Evolutionary conservation across 305 asterid genomes (phyloP), one percentile per base, ranked within the genome.

Genomic region (Coffea humblotiana): DNA sequence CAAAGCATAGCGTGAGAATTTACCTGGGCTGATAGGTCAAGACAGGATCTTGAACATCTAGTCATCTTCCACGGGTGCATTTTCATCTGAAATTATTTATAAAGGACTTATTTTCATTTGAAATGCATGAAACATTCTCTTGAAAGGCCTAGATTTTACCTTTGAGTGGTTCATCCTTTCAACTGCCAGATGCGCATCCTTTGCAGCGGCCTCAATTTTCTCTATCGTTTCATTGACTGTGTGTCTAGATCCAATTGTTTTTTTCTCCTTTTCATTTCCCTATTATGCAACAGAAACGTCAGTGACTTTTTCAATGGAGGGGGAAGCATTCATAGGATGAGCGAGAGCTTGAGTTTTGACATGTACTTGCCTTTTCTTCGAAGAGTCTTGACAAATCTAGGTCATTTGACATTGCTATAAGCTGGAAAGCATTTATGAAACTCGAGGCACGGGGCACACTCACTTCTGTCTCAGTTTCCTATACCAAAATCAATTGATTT

Each of bases 351-450:
- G n/a, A 19, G 66, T 54, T 73, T 21, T 48, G 9, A 77, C 4
- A 11, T 40, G 2, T 7, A 35, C 72, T 71, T 71, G 72, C 87
- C 83, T 84, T 40, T 82, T 84, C 81, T 61, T 84, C 83, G 37
- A 81, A 84, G 40, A 81, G 83, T 11, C 85, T 25, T 3, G 83
- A 82, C 79, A 82, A 79, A 72, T 84, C 87, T 21, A 84, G 81
- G 85, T 84, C 85, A 69, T 56, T 83, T 21, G 87, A 84, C 79
- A 71, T 81, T 61, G 84, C 87, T 77, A 84, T 84, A 65, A 84
- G 84, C 80, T 54, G 79, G 76, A 84, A 84, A 56, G 85, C 87
- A 80, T 80, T 84, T 78, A 84, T 84, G 75, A 80, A 84, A 58
- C 74, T 76, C 27, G 81, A 72, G 58, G 78, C 15, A 5, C 32